Evolutionary conservation across 345 rosid genomes (phyloP), one percentile per base, ranked within the genome.

Genomic region (Firmiana major): DNA sequence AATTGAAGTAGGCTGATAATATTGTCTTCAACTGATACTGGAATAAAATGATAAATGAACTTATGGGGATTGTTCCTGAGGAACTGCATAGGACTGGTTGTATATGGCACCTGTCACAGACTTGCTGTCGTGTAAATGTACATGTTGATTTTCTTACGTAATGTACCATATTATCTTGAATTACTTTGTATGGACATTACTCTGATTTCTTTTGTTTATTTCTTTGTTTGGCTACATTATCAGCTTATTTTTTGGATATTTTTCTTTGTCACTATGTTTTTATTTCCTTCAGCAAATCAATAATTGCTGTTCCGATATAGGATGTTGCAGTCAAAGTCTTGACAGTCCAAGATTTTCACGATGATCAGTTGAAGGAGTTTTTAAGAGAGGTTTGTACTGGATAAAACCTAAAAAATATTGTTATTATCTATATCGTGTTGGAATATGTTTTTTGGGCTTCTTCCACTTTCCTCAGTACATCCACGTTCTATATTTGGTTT

Each of bases 291-390:
- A 65, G n/a, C 63, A n/a, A 57, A 71, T 68, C 9, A 15, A n/a
- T 28, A 19, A 72, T 66, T 22, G 62, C 24, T 31, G 62, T 67
- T 53, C 57, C 73, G 65, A 49, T 86, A 81, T 86, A 93, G 99
- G 99, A 95, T 81, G 98, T 95, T 11, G 99, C 99, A 4, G 98
- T 95, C 76, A 95, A 95, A 89, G 91, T 92, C 75, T 83, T 95
- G 71, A 83, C 90, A 5, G 79, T 93, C 81, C 99, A 95, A 84
- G 99, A 93, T 76, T 95, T 92, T 80, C 89, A 81, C 22, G 97
- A 92, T 82, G 99, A 90, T 78, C 96, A 92, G 79, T 85, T 95
- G 85, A 91, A 88, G 85, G 98, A 92, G 81, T 95, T 95, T 76
- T 81, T 93, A 46, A 88, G 99, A 81, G 99, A 95, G 98, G 99